Base-by-base conservation (phyloP, 495 filamentous ascomycete genomes). In the Sporormia fimetaria region DNA sequence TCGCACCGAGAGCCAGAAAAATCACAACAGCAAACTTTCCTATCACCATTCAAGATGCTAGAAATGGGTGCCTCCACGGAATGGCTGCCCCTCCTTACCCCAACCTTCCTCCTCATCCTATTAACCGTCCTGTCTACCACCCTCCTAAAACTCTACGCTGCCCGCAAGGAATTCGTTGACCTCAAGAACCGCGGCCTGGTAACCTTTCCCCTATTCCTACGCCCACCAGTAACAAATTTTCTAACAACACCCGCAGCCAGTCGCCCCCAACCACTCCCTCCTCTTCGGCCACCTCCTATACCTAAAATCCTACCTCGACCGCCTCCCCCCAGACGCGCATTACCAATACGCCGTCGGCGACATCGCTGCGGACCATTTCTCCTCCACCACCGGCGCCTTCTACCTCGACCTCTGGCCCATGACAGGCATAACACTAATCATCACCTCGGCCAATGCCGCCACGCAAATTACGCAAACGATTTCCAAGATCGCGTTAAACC, bases 321-420 rank as follows among this genome's bases (percentile, higher is more conserved):
- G 33, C 18, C 33, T 36, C 4, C 33, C 33, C 5, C 18, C 18
- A 36, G 33, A 36, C 18, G 33, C 33, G 7, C 33, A 36, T 14
- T 36, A 36, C 18, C 33, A 36, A 15, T 36, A 36, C 18, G 18
- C 6, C 33, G 18, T 36, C 18, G 12, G 6, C 5, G 4, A 10
- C 9, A 36, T 36, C 5, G 33, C 33, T 22, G 15, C 10, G 22
- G 33, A 36, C 9, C 10, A 39, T n/a, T 39, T 39, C 36, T 39
- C 25, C 36, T n/a, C n/a, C n/a, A 12, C 25, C 4, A 17, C 5
- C 6, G 36, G 23, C 6, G 4, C 4, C 18, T 42, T 32, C 14
- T 42, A 42, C 28, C 26, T 42, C 3, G 38, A 42, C 14, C 16
- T 42, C 5, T 42, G 38, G 38, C 38, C 38, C 2, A 7, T 42